These are phyloP conservation scores for Emericellopsis atlantica DNA, from an alignment of 2,329 filamentous ascomycete genomes.

Conservation along the genomic window DNA sequence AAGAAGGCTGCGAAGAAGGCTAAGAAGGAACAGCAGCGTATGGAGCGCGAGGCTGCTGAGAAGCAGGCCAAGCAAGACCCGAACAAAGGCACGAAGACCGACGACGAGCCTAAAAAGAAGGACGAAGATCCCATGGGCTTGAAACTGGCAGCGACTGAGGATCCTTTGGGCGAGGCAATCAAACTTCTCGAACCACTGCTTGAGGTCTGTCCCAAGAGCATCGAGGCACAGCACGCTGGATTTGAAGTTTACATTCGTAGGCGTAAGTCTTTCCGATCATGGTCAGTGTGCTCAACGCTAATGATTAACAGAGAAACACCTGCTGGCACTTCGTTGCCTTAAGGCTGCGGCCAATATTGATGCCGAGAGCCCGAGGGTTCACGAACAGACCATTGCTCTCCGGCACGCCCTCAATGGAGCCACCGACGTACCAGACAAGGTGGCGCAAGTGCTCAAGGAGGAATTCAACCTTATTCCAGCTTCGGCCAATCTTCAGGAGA, in stretches of 20 bases:
- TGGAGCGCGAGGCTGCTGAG: constrained; percentile 69
- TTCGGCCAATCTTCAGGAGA: constrained; percentile 43
- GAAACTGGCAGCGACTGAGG: constrained; percentile 66
- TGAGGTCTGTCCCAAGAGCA: constrained; percentile 67
- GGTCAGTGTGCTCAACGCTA: not conserved
- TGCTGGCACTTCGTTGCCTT: constrained; percentile 79
- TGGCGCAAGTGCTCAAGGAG: constrained; percentile 55
- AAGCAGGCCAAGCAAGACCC: constrained; percentile 71
- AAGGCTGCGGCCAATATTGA: constrained; percentile 61
- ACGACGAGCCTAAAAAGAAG: constrained; percentile 66
- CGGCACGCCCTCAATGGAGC: constrained; percentile 45
- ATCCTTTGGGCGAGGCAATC: constrained; percentile 75
- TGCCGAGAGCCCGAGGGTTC: constrained; percentile 55
- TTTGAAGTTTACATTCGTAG: constrained; percentile 83
- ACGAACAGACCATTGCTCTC: constrained; percentile 63
- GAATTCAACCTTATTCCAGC: constrained; percentile 51
- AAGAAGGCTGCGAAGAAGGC: constrained; percentile 89
- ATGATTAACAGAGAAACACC: constrained; percentile 55
- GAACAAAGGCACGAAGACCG: constrained; percentile 58
- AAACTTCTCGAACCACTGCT: constrained; percentile 76
- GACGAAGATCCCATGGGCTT: constrained; percentile 79
- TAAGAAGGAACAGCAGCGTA: constrained; percentile 53
- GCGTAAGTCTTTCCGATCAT: constrained; percentile 43
- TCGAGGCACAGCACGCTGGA: constrained; percentile 71
- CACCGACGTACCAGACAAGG: constrained; percentile 47